A percentile compares a stretch with the other conserved stretches of the same genome.
phyloP scores from a whole-genome alignment of 306 rosid species.

The Albizia julibrissin region DNA sequence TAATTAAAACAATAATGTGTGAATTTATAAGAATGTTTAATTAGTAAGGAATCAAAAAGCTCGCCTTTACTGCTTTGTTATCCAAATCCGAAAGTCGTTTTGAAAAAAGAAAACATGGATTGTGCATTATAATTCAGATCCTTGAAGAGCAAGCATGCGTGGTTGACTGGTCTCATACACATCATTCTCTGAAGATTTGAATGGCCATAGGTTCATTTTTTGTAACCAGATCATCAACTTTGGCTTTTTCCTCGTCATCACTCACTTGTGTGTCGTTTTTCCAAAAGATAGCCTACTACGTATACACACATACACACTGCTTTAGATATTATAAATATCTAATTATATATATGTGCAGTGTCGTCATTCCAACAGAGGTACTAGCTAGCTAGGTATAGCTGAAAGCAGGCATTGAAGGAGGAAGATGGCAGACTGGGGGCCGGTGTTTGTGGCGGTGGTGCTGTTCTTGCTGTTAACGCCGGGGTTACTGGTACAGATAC shows the following conservation, averaged over 20 bases:
- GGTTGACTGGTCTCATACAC: neutral
- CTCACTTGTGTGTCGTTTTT: slow-evolving; percentile 48
- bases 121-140: neutral
- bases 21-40: slow-evolving; percentile 31
- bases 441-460: slow-evolving; percentile 83
- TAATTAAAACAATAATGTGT: neutral
- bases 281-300: slow-evolving; percentile 26
- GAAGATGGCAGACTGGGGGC: slow-evolving; percentile 95
- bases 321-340: neutral
- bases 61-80: neutral
- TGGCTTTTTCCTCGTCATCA: slow-evolving; percentile 52
- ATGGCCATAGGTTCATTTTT: slow-evolving; percentile 50
- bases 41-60: slow-evolving; percentile 43
- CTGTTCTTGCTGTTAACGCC: slow-evolving; percentile 86
- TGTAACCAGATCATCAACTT: slow-evolving; percentile 5
- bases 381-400: neutral
- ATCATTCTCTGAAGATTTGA: slow-evolving; percentile 27
- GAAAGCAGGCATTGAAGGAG: neutral
- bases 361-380: neutral
- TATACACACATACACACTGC: neutral
- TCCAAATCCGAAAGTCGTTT: neutral
- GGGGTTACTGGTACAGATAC: slow-evolving; percentile 77
- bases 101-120: slow-evolving; percentile 23
- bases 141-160: neutral
- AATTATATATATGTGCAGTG: neutral